A percentile compares a stretch with the other conserved stretches of the same genome.
Evolutionary conservation across 192 early-diverging fungal species (phyloP).

Genomic region (Coemansia nantahalensis): DNA sequence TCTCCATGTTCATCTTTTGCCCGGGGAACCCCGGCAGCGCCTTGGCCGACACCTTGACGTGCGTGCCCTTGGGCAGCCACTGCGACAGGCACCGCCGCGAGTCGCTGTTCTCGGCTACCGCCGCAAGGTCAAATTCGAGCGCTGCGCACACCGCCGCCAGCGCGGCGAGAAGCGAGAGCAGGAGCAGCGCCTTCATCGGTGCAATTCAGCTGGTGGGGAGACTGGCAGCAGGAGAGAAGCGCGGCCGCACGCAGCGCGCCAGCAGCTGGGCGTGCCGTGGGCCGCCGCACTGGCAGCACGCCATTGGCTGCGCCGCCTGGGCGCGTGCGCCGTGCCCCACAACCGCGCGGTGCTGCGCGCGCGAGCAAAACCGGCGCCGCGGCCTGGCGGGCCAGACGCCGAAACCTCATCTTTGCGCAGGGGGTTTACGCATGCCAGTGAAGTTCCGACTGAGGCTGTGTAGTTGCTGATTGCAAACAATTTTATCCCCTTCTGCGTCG

Average conservation of each 20-base stretch:
- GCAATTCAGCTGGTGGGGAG: not conserved
- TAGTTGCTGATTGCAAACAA: conserved; percentile 50
- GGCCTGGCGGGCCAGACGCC: not conserved
- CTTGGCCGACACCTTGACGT: conserved; percentile 68
- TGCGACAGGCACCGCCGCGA: conserved; percentile 72
- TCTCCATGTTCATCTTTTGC: conserved; percentile 61
- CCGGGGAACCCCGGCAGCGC: conserved; percentile 64
- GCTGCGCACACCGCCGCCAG: conserved; percentile 35
- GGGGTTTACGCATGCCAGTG: conserved; percentile 45
- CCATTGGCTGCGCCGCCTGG: conserved; percentile 8
- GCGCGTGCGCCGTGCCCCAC: conserved; percentile 2
- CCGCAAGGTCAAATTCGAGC: conserved; percentile 80
- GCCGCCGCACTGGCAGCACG: conserved; percentile 8
- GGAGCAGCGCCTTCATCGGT: conserved; percentile 18
- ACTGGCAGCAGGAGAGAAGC: not conserved
- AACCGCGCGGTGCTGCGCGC: not conserved
- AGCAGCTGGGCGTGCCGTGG: no score
- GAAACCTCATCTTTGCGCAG: conserved; percentile 42
- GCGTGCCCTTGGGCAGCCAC: conserved; percentile 65
- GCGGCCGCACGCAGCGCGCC: no score
- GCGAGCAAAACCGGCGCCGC: no score
- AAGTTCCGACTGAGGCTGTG: conserved; percentile 50
- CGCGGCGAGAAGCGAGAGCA: conserved; percentile 14
- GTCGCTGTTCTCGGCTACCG: conserved; percentile 39
- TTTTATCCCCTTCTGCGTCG: conserved; percentile 32